Conservation (phyloP, 345 rosid species). For the Lagerstroemia speciosa region DNA sequence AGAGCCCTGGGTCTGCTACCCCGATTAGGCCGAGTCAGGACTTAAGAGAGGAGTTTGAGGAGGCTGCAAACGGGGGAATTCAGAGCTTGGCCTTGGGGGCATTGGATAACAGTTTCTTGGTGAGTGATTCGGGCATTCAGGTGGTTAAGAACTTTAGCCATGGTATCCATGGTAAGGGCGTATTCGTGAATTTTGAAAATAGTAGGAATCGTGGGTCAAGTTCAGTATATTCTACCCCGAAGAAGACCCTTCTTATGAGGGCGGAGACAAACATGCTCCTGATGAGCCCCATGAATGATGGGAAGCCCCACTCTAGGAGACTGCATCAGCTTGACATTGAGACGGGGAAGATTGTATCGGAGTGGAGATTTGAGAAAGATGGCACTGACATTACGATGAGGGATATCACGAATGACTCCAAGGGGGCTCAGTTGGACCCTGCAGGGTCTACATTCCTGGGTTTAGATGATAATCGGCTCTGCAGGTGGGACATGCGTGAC, state of each 20-base stretch:
- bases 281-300: conserved; percentile 80
- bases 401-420: conserved; percentile 85
- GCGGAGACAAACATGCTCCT: conserved; percentile 96
- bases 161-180: conserved; percentile 95
- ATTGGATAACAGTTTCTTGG: conserved; percentile 89
- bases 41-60: conserved; percentile 86
- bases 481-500: conserved; percentile 99
- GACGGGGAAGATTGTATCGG: conserved; percentile 77
- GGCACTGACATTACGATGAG: conserved; percentile 91
- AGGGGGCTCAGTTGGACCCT: conserved; percentile 93
- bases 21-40: conserved; percentile 54
- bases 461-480: conserved; percentile 85
- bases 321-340: conserved; percentile 96
- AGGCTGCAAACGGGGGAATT: conserved; percentile 78
- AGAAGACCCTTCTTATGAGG: conserved; percentile 86
- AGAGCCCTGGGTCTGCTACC: conserved; percentile 57
- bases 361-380: conserved; percentile 96
- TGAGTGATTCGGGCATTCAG: conserved; percentile 82
- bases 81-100: conserved; percentile 98
- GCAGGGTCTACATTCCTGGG: conserved; percentile 93
- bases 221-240: conserved; percentile 54
- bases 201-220: conserved; percentile 27
- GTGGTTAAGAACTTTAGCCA: conserved; percentile 87
- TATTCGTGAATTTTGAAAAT: conserved; percentile 61
- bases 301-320: conserved; percentile 58